These are phyloP conservation scores for Trifolium pratense DNA, from an alignment of 306 rosid species.

Conservation along the genomic window DNA sequence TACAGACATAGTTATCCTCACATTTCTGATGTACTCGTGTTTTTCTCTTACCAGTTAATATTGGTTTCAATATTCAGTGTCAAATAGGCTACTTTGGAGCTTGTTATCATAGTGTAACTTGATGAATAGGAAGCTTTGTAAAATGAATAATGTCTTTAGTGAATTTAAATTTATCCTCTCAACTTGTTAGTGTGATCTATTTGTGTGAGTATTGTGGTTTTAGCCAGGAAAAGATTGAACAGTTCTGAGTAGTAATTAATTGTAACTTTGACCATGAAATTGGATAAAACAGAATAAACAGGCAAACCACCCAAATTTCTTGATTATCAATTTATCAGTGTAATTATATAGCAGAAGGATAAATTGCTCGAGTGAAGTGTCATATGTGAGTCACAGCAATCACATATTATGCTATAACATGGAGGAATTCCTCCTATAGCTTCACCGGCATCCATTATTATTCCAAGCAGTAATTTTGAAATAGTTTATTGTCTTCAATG, in stretches of 20 bases:
- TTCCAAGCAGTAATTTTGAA: constrained; percentile 1
- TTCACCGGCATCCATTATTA: not conserved
- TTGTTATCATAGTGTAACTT: not conserved
- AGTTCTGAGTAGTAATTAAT: constrained; percentile 3
- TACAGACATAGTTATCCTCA: not conserved
- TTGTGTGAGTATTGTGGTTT: constrained; percentile 8
- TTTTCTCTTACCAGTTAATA: constrained; percentile 15
- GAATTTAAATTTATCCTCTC: constrained; percentile 27
- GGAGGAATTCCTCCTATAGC: constrained; percentile 9
- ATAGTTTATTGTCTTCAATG: not conserved
- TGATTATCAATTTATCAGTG: not conserved
- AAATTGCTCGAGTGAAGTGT: constrained; percentile 1
- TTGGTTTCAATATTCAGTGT: constrained; percentile 28
- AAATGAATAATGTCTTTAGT: constrained; percentile 1
- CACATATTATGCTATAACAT: not conserved
- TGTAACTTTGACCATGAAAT: constrained; percentile 1
- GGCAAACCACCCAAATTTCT: not conserved
- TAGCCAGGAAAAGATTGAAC: not conserved
- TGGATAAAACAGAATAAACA: constrained; percentile 10
- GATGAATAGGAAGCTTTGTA: not conserved
- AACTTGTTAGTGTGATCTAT: constrained; percentile 10
- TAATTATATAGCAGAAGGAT: not conserved
- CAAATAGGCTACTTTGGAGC: constrained; percentile 6
- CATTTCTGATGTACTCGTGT: not conserved
- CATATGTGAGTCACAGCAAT: not conserved